phyloP scores from a whole-genome alignment of 1,284 basidiomycete species.

The Retiboletus flavoniger region DNA sequence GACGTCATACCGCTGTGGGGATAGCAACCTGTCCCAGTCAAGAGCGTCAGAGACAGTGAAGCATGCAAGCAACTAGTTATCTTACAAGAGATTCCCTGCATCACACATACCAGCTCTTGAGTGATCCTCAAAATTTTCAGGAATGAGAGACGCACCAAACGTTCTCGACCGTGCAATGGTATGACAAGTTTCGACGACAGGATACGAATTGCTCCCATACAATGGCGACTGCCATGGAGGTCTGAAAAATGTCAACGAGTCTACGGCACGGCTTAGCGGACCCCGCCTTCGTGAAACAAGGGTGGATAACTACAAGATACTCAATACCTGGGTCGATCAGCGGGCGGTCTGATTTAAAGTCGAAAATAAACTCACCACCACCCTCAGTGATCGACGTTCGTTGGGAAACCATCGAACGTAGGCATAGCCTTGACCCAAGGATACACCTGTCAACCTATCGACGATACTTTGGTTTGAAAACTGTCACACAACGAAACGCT shows the following conservation, averaged over 20 bases:
- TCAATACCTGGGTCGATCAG: slow-evolving; percentile 5
- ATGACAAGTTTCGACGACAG: slow-evolving; percentile 3
- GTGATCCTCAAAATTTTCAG: neutral
- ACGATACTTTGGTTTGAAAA: neutral
- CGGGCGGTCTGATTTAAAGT: neutral
- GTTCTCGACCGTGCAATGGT: neutral
- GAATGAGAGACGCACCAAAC: neutral
- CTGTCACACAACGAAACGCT: neutral
- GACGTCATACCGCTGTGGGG: neutral
- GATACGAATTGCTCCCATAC: slow-evolving; percentile 4
- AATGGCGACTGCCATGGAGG: neutral
- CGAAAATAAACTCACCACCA: neutral
- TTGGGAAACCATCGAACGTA: slow-evolving; percentile 8
- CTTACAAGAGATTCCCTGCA: slow-evolving; percentile 5
- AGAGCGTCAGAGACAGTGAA: neutral
- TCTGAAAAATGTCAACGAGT: neutral
- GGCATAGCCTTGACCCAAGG: slow-evolving; percentile 8
- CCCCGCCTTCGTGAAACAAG: neutral
- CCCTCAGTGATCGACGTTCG: neutral
- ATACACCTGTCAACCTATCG: slow-evolving; percentile 4
- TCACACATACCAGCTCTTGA: neutral
- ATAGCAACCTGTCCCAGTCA: neutral
- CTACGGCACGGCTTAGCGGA: neutral
- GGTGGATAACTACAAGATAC: neutral
- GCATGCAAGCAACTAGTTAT: neutral